Conservation (phyloP, 768 basidiomycete genomes). For the Rhodotorula taiwanensis region DNA sequence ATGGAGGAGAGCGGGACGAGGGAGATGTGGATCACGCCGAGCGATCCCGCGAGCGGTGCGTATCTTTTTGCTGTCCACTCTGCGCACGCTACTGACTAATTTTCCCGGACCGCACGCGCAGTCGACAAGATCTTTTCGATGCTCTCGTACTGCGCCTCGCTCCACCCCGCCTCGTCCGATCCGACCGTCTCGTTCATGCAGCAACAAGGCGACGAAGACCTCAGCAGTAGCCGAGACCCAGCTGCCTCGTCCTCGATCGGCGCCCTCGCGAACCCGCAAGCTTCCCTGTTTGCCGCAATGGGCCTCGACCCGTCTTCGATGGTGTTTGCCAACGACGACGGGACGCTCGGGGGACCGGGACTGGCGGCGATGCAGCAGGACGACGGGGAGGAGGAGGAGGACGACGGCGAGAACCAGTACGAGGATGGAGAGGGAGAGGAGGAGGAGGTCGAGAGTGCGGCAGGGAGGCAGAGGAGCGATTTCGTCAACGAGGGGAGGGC, state of each 20-base stretch:
- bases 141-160: constrained; percentile 73
- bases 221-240: no score
- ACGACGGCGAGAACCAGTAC: constrained; percentile 53
- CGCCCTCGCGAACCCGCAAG: constrained; percentile 14
- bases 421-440: constrained; percentile 48
- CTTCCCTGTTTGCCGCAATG: constrained; percentile 24
- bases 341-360: constrained; percentile 25
- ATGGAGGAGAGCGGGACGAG: constrained; percentile 43
- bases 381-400: constrained; percentile 45
- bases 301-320: constrained; percentile 36
- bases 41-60: constrained; percentile 57
- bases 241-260: background rate
- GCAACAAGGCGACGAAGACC: background rate
- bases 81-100: no score
- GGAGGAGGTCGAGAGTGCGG: constrained; percentile 67
- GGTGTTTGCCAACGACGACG: constrained; percentile 29
- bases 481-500: constrained; percentile 59
- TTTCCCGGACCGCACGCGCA: no score
- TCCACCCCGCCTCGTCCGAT: constrained; percentile 55
- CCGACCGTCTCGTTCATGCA: constrained; percentile 8
- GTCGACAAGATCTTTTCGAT: constrained; percentile 80
- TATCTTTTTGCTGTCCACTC: constrained; percentile 21
- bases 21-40: constrained; percentile 71
- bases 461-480: constrained; percentile 87
- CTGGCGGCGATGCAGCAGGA: constrained; percentile 38